Base-by-base conservation (phyloP, 225 moss, liverwort and hornwort species). In the Bryum argenteum region DNA sequence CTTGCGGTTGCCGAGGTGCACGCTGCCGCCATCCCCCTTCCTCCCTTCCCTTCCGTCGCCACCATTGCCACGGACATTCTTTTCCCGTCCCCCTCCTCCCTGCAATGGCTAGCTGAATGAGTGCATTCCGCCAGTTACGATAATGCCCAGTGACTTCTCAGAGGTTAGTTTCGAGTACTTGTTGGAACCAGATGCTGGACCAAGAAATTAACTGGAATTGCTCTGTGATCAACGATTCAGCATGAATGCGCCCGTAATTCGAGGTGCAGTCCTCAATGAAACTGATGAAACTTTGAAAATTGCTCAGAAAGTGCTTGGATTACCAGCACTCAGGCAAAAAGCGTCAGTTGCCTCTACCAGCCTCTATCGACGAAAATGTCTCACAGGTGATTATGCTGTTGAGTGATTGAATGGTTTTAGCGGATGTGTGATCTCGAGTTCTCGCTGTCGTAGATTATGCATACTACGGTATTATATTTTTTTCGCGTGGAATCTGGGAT, bases 281-380 rank as follows among this genome's bases (percentile, higher is more conserved):
- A 0, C 33, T 33, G 33, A 44, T 39, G 68, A 23, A 67, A 43
- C 40, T 11, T 50, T 66, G 54, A 40, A 48, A 48, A 54, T 8
- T 81, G 75, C 16, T 73, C 82, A 88, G 88, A 82, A 84, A 55
- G 87, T 69, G 12, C 71, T 84, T 69, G 88, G 88, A 47, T 67
- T 88, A 70, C 84, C 89, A 33, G 65, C 79, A n/a, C n/a, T n/a
- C n/a, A 16, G 90, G 82, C 66, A 90, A 82, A 75, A 92, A 88
- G 77, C 79, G 86, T 57, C 83, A 92, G 65, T 92, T 79, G 71
- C 86, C 89, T 33, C 67, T 92, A 9, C 92, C 92, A 33, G 72
- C 74, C 41, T 80, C 88, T 8, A 16, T 88, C 37, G 84, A 92
- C 24, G 90, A 92, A 23, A 92, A 90, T 55, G 78, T 92, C 53